phyloP scores from a whole-genome alignment of 176 grass and related monocot genomes.

The Stipa capillata region DNA sequence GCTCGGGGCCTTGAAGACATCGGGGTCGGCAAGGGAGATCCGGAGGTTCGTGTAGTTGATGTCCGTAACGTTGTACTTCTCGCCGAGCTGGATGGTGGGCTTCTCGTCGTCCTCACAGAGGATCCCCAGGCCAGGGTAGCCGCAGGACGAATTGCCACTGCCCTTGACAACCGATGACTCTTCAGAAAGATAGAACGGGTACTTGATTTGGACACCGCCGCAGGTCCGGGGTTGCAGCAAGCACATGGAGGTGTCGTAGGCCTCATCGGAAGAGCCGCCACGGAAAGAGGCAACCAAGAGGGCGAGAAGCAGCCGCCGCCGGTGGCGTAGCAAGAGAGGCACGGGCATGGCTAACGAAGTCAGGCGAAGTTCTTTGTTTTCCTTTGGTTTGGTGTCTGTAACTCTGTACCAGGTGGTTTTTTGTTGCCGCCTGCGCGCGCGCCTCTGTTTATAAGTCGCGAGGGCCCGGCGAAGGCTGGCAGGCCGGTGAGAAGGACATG shows the following conservation, averaged over 20 bases:
- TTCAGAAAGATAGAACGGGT: neutral
- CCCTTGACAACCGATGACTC: neutral
- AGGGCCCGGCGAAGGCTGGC: neutral
- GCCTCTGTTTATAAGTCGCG: neutral
- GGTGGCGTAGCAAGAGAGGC: neutral
- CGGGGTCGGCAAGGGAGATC: neutral
- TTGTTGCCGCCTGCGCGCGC: neutral
- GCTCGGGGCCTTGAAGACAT: accelerated
- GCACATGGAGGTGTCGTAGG: neutral
- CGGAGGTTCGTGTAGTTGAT: neutral
- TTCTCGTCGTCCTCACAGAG: neutral
- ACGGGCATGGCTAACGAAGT: neutral
- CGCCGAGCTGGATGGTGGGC: neutral
- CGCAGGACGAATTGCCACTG: neutral
- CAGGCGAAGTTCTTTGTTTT: neutral
- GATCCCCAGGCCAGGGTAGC: constrained; percentile 21
- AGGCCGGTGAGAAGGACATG: neutral
- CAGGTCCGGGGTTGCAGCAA: neutral
- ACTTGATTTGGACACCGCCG: neutral
- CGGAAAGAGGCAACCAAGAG: neutral
- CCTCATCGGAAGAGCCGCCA: neutral
- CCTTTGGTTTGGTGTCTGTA: neutral
- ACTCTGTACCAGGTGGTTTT: neutral
- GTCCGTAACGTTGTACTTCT: neutral
- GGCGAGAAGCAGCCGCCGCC: neutral